Conservation (phyloP, 2,329 filamentous ascomycete genomes). For the Epichloe sylvatica region DNA sequence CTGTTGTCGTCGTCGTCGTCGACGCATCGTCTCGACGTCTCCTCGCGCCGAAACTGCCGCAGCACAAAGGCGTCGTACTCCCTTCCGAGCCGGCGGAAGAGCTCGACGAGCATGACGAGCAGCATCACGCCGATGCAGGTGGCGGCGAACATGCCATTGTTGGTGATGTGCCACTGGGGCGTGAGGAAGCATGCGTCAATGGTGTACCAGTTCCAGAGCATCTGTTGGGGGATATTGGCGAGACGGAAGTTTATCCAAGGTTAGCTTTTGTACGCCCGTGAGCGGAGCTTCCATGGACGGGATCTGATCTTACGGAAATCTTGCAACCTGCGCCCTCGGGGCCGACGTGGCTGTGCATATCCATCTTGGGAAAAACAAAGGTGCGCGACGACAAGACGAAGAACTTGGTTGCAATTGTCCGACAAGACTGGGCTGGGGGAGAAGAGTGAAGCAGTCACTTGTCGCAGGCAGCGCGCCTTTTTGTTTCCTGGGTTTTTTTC, state of each 20-base stretch:
- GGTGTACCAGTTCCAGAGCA: constrained; percentile 69
- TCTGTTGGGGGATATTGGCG: constrained; percentile 22
- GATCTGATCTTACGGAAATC: constrained; percentile 11
- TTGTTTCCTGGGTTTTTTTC: no score
- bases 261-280: not conserved
- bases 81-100: constrained; percentile 53
- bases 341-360: constrained; percentile 11
- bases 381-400: not conserved
- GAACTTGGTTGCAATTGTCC: not conserved
- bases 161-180: constrained; percentile 56
- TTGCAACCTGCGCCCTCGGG: constrained; percentile 16
- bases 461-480: no score
- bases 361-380: constrained; percentile 9
- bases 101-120: constrained; percentile 57
- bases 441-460: no score
- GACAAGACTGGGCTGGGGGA: not conserved
- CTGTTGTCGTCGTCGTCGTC: constrained; percentile 9
- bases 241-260: no score
- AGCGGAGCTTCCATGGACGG: not conserved
- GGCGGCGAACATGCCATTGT: constrained; percentile 58
- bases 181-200: constrained; percentile 61
- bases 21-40: constrained; percentile 7
- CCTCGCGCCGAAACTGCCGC: constrained; percentile 29
- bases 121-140: constrained; percentile 64
- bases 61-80: constrained; percentile 58